These are phyloP conservation scores for Lantana camara DNA, from an alignment of 257 asterid genomes.

Conservation along the genomic window DNA sequence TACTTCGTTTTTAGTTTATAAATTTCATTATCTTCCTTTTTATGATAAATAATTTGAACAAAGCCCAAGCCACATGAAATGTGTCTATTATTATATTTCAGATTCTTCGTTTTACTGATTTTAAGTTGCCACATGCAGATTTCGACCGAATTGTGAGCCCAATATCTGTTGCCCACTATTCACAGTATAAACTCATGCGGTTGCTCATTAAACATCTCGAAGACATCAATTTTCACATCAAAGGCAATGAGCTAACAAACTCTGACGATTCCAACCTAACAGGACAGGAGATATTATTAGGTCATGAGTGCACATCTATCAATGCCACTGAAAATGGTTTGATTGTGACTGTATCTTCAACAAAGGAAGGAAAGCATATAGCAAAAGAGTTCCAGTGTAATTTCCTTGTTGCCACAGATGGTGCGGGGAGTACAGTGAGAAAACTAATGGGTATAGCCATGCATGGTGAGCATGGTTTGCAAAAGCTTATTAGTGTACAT, in stretches of 20 bases:
- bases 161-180: conserved; percentile 92
- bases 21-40: background rate
- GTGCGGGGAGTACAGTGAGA: conserved; percentile 86
- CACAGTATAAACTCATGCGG: conserved; percentile 82
- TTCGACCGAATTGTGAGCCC: conserved; percentile 80
- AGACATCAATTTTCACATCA: conserved; percentile 51
- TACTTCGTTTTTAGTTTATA: background rate
- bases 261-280: conserved; percentile 32
- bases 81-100: conserved; percentile 16
- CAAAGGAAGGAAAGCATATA: conserved; percentile 48
- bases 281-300: conserved; percentile 61
- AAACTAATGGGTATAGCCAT: conserved; percentile 69
- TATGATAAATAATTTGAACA: background rate
- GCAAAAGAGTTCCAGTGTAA: conserved; percentile 54
- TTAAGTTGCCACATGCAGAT: conserved; percentile 54
- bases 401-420: conserved; percentile 85
- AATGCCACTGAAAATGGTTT: conserved; percentile 42
- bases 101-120: conserved; percentile 22
- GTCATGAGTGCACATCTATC: conserved; percentile 78
- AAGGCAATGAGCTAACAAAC: conserved; percentile 29
- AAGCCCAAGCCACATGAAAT: conserved; percentile 5
- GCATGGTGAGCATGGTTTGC: conserved; percentile 79
- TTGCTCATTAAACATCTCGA: conserved; percentile 69
- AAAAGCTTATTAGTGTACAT: conserved; percentile 88
- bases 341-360: conserved; percentile 53